Evolutionary conservation across 768 basidiomycete species (phyloP).

Genomic region (Termitomyces sp.): DNA sequence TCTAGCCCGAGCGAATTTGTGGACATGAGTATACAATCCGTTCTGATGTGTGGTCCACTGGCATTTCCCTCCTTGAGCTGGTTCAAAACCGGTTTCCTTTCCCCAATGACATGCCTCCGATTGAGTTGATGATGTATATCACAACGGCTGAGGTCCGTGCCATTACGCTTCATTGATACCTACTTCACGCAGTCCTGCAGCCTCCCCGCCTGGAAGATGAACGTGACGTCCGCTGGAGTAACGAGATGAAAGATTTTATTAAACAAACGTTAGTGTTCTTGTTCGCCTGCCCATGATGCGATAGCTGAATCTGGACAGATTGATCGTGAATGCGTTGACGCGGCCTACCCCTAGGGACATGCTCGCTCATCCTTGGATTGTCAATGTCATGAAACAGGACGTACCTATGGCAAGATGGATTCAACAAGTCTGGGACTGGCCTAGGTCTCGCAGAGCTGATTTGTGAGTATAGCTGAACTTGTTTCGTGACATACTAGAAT

Average conservation of each 20-base stretch:
- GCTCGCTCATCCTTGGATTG: constrained; percentile 81
- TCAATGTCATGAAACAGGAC: constrained; percentile 69
- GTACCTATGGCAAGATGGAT: constrained; percentile 90
- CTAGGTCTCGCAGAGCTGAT: constrained; percentile 39
- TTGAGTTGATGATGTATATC: constrained; percentile 91
- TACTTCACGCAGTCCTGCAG: constrained; percentile 28
- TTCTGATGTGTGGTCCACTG: constrained; percentile 98
- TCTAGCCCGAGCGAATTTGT: constrained; percentile 87
- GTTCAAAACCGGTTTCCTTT: constrained; percentile 95
- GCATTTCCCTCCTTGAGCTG: constrained; percentile 90
- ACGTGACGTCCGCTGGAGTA: constrained; percentile 61
- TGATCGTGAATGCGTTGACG: constrained; percentile 53
- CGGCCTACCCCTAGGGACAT: constrained; percentile 83
- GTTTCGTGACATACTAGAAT: background rate
- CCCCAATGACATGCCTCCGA: constrained; percentile 85
- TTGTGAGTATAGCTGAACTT: constrained; percentile 32
- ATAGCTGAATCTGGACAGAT: constrained; percentile 9
- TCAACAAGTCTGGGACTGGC: constrained; percentile 79
- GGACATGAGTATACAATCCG: constrained; percentile 91
- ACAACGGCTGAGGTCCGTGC: constrained; percentile 65
- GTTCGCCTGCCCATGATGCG: background rate
- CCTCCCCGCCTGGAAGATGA: constrained; percentile 82
- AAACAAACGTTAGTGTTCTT: constrained; percentile 60
- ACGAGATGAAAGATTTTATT: constrained; percentile 90
- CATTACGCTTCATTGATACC: background rate